Conservation (phyloP, 768 basidiomycete species). For the Mycena belliarum region DNA sequence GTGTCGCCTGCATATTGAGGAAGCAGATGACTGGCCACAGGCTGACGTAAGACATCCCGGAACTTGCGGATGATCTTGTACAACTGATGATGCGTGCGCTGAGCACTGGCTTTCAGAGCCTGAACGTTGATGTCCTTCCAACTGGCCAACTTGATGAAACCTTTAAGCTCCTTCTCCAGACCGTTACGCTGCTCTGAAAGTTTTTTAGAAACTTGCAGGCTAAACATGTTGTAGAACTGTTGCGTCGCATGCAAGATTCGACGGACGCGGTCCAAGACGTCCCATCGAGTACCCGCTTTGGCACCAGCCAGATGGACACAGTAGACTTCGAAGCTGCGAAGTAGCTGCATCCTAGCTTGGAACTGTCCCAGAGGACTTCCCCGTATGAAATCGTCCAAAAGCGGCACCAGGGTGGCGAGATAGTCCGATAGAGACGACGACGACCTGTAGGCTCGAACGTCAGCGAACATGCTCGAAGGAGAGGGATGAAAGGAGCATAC, state of each 20-base stretch:
- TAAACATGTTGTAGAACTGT: conserved; percentile 66
- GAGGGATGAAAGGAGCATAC: no score
- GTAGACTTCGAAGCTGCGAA: conserved; percentile 67
- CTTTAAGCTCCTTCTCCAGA: conserved; percentile 80
- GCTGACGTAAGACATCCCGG: conserved; percentile 83
- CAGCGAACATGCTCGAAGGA: neutral
- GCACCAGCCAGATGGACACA: conserved; percentile 35
- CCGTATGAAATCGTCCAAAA: conserved; percentile 79
- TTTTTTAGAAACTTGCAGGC: conserved; percentile 42
- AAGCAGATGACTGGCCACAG: conserved; percentile 47
- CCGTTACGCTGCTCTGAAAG: conserved; percentile 55
- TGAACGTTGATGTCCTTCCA: conserved; percentile 98
- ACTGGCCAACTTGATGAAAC: conserved; percentile 91
- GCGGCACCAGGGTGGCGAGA: conserved; percentile 65
- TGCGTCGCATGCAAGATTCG: conserved; percentile 62
- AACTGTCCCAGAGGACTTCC: conserved; percentile 86
- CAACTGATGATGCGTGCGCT: conserved; percentile 85
- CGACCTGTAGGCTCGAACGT: neutral
- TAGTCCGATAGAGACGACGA: conserved; percentile 43
- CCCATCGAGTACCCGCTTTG: conserved; percentile 31
- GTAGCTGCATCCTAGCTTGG: conserved; percentile 60
- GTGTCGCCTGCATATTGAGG: conserved; percentile 36
- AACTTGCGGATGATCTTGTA: conserved; percentile 92
- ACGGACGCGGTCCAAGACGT: conserved; percentile 49
- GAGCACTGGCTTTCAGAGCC: conserved; percentile 89